Percentiles rank a stretch among this genome's conserved stretches.
Conservation (phyloP, 2,329 filamentous ascomycete species). For the Aschersonia sp. region DNA sequence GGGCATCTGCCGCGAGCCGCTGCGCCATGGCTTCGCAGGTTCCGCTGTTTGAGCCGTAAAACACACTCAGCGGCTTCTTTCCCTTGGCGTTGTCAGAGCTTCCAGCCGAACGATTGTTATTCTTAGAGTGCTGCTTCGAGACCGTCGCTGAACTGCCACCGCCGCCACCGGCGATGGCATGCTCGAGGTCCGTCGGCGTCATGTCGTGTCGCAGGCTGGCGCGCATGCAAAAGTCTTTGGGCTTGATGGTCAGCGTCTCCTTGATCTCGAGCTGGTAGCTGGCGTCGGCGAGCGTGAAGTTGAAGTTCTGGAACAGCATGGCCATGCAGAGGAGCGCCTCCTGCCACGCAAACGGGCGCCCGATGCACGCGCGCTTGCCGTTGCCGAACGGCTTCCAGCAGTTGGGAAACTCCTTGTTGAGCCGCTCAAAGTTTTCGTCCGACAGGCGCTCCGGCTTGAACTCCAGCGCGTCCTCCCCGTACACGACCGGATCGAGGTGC, state of each 20-base stretch:
- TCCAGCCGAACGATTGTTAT: not conserved
- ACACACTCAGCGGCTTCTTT: constrained; percentile 40
- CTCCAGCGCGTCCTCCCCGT: constrained; percentile 46
- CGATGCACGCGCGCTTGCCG: constrained; percentile 56
- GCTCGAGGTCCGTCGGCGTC: constrained; percentile 30
- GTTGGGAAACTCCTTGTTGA: constrained; percentile 45
- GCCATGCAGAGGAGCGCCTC: constrained; percentile 49
- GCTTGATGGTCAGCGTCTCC: constrained; percentile 46
- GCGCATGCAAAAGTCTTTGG: constrained; percentile 47
- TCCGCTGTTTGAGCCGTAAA: constrained; percentile 61
- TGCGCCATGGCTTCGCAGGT: constrained; percentile 60
- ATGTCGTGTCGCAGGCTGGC: constrained; percentile 36
- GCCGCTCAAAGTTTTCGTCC: constrained; percentile 47
- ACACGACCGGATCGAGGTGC: constrained; percentile 50
- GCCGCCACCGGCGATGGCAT: constrained; percentile 22
- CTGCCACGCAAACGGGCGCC: constrained; percentile 61
- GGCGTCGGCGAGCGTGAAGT: constrained; percentile 47
- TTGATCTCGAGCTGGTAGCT: constrained; percentile 41
- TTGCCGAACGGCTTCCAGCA: constrained; percentile 65
- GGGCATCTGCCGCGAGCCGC: constrained; percentile 43
- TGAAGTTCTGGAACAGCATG: constrained; percentile 56
- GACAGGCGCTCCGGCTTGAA: constrained; percentile 62
- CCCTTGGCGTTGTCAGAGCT: not conserved
- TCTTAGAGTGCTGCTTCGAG: constrained; percentile 1
- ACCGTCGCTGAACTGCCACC: not conserved